These are phyloP conservation scores for Heliamphora pulchella DNA, from an alignment of 179 eudicot genomes.

Conservation along the genomic window DNA sequence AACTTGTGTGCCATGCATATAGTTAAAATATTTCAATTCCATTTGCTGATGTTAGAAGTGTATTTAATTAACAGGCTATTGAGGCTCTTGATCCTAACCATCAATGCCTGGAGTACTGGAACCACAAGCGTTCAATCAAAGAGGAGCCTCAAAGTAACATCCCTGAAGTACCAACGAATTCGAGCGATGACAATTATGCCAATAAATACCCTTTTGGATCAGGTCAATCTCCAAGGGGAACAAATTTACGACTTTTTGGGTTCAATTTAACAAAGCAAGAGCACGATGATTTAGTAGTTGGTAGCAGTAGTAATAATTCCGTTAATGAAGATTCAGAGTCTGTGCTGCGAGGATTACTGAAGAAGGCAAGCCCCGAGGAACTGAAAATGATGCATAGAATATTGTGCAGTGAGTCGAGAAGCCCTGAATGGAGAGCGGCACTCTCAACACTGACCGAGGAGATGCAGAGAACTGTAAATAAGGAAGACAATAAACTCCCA, in stretches of 20 bases:
- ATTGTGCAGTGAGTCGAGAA: constrained; percentile 29
- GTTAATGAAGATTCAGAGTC: constrained; percentile 17
- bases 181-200: background rate
- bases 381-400: constrained; percentile 29
- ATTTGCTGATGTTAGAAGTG: background rate
- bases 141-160: background rate
- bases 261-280: constrained; percentile 1
- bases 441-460: constrained; percentile 31
- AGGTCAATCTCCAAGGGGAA: constrained; percentile 19
- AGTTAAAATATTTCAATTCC: background rate
- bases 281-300: background rate
- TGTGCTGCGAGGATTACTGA: constrained; percentile 25
- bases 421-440: constrained; percentile 31
- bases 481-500: constrained; percentile 9
- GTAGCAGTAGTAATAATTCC: background rate
- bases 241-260: constrained; percentile 9
- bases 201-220: constrained; percentile 14
- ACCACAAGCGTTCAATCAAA: constrained; percentile 18
- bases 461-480: constrained; percentile 26
- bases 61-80: constrained; percentile 32
- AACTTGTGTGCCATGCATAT: background rate
- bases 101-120: constrained; percentile 44
- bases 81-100: constrained; percentile 49
- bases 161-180: constrained; percentile 9
- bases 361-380: constrained; percentile 35